Conservation (phyloP, 345 rosid species). For the Lepidium aucheri region DNA sequence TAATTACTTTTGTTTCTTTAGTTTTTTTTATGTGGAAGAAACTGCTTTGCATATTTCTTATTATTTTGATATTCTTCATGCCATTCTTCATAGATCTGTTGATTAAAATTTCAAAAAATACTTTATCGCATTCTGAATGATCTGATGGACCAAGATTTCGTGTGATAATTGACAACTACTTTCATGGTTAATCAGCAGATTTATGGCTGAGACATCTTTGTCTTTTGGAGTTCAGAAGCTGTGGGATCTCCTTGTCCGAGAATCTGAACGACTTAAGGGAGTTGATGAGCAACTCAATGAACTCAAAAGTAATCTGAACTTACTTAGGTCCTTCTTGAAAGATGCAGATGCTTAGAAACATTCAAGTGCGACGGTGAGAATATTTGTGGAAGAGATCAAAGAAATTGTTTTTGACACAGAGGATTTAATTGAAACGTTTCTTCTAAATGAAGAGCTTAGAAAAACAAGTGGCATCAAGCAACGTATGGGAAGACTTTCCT, state of each 20-base stretch:
- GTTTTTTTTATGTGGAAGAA: no score
- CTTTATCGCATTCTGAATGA: no score
- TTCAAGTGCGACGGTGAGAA: constrained; percentile 4
- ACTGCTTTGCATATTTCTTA: no score
- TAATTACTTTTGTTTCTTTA: no score
- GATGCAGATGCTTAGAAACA: constrained; percentile 27
- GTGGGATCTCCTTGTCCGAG: constrained; percentile 6
- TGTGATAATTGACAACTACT: no score
- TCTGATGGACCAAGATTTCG: no score
- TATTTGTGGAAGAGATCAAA: constrained; percentile 23
- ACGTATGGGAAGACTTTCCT: neutral
- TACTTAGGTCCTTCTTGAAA: constrained; percentile 22
- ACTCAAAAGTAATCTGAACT: constrained; percentile 8
- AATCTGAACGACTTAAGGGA: neutral
- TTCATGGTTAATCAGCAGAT: neutral
- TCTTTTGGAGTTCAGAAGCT: constrained; percentile 16
- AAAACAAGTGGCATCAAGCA: neutral
- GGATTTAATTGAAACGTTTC: constrained; percentile 20
- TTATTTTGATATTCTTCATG: no score
- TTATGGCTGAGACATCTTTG: constrained; percentile 17
- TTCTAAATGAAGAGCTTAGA: neutral
- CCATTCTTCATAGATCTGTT: no score
- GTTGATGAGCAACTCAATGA: neutral
- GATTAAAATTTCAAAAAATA: no score
- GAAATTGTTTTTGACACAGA: constrained; percentile 20